phyloP scores from a whole-genome alignment of 306 rosid genomes.

The Casuarina glauca region DNA sequence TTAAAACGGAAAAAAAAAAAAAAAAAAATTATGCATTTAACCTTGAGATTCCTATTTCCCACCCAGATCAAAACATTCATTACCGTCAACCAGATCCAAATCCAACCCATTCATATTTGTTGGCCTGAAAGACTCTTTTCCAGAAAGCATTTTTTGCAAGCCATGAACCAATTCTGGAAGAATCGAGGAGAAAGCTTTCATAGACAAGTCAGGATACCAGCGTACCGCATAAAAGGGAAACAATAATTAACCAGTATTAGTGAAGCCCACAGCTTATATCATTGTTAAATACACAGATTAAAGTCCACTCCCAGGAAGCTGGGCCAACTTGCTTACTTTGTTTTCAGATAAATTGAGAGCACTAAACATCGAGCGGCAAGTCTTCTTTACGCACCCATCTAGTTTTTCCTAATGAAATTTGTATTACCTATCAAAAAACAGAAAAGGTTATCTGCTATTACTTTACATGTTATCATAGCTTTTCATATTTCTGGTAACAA shows the following conservation, averaged over 20 bases:
- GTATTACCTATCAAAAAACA: not conserved
- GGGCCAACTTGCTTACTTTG: not conserved
- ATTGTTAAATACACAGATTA: not conserved
- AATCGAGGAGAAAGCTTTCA: constrained; percentile 79
- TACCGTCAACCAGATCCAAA: too few relatives aligned
- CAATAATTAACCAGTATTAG: constrained; percentile 12
- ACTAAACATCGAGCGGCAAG: not conserved
- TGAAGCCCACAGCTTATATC: not conserved
- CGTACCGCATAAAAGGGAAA: constrained; percentile 65
- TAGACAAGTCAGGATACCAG: constrained; percentile 88
- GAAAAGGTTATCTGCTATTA: too few relatives aligned
- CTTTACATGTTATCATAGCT: not conserved
- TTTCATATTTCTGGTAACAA: too few relatives aligned
- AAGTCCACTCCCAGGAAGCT: not conserved
- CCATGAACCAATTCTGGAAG: constrained; percentile 85
- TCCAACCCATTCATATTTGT: constrained; percentile 54
- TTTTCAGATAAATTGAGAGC: not conserved
- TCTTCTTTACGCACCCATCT: too few relatives aligned
- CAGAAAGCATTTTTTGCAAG: constrained; percentile 90
- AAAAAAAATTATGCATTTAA: too few relatives aligned
- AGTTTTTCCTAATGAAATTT: too few relatives aligned
- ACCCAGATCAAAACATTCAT: too few relatives aligned
- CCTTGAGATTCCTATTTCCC: too few relatives aligned
- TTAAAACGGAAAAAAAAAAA: too few relatives aligned
- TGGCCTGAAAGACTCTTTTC: constrained; percentile 85